phyloP scores from a whole-genome alignment of 805 yeast genomes.

The Middelhovenomyces tepae region DNA sequence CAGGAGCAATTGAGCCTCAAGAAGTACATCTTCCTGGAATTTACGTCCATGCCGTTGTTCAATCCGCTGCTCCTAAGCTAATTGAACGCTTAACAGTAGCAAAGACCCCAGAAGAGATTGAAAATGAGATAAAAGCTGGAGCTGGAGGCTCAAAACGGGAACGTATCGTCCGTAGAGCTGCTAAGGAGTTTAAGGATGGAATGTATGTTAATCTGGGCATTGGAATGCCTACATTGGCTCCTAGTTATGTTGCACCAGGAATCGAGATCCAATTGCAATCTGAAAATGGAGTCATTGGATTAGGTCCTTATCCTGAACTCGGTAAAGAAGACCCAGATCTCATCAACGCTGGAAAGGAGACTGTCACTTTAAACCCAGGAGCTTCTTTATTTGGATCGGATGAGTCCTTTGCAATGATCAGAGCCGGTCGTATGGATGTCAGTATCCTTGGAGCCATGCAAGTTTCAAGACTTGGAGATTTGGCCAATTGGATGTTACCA shows the following conservation, averaged over 20 bases:
- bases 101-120: conserved; percentile 10
- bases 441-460: conserved; percentile 43
- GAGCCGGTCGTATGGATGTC: conserved; percentile 37
- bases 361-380: conserved; percentile 39
- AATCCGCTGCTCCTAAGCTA: conserved; percentile 36
- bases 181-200: conserved; percentile 38
- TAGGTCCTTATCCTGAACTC: conserved; percentile 36
- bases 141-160: conserved; percentile 16
- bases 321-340: conserved; percentile 41
- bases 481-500: conserved; percentile 47
- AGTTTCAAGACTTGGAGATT: conserved; percentile 39
- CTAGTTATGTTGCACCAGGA: conserved; percentile 31
- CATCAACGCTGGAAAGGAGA: conserved; percentile 45
- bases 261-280: conserved; percentile 37
- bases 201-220: conserved; percentile 39
- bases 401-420: conserved; percentile 42
- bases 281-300: conserved; percentile 42
- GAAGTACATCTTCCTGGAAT: conserved; percentile 41
- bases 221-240: conserved; percentile 43
- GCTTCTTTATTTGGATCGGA: conserved; percentile 42
- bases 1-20: conserved; percentile 37
- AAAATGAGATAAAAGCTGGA: conserved; percentile 6
- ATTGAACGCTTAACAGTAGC: conserved; percentile 29
- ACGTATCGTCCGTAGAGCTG: conserved; percentile 36
- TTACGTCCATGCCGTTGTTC: conserved; percentile 34